Evolutionary conservation across 2,329 filamentous ascomycete genomes (phyloP).

Genomic region (Didymellaceae sp.): DNA sequence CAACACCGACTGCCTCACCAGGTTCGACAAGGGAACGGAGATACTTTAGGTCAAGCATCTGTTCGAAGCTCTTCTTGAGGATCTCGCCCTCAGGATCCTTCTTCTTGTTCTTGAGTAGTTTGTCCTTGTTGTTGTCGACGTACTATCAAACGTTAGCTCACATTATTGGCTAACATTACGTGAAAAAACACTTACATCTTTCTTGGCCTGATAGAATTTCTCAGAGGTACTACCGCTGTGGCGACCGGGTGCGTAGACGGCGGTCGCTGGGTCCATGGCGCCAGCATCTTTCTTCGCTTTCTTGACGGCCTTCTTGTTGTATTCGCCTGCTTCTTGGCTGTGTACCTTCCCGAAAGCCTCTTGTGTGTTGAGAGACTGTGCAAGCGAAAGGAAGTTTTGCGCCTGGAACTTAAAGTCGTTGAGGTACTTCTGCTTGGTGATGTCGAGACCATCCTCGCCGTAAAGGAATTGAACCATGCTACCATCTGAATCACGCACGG

Average conservation of each 20-base stretch:
- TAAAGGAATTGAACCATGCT: constrained; percentile 94
- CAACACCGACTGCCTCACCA: constrained; percentile 94
- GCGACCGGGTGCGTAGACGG: constrained; percentile 75
- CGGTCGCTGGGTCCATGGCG: constrained; percentile 76
- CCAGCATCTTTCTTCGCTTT: constrained; percentile 74
- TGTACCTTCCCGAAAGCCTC: constrained; percentile 61
- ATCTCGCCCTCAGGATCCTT: constrained; percentile 57
- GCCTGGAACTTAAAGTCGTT: constrained; percentile 89
- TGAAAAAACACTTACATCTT: constrained; percentile 58
- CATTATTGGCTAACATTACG: neutral
- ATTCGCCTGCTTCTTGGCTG: constrained; percentile 69
- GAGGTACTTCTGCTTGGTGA: constrained; percentile 91
- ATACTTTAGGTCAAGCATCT: constrained; percentile 89
- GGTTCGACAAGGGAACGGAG: constrained; percentile 90
- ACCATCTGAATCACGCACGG: constrained; percentile 92
- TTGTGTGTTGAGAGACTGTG: constrained; percentile 75
- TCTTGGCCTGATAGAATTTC: constrained; percentile 75
- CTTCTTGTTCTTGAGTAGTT: constrained; percentile 66
- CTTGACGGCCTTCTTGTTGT: constrained; percentile 75
- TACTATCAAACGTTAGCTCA: constrained; percentile 60
- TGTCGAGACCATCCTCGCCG: constrained; percentile 93
- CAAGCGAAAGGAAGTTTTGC: constrained; percentile 81
- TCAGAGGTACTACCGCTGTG: constrained; percentile 89
- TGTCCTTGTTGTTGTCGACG: constrained; percentile 74
- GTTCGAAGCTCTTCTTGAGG: constrained; percentile 73